These are phyloP conservation scores for Podospora conica DNA, from an alignment of 495 filamentous ascomycete species.

Conservation along the genomic window DNA sequence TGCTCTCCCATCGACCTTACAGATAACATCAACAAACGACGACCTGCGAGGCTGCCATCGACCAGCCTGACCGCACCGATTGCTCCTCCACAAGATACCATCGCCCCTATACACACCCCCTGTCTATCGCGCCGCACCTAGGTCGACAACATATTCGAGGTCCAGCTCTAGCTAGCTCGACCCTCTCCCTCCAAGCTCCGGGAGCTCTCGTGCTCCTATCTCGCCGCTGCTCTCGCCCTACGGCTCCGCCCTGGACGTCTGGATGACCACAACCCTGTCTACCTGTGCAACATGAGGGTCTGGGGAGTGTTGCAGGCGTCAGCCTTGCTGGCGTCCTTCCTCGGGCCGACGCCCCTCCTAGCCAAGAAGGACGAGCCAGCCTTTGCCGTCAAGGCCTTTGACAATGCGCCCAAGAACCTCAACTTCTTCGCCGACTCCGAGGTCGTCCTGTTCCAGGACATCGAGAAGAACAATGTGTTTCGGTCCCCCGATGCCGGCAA, in stretches of 20 bases:
- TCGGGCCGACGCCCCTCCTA: constrained; percentile 34
- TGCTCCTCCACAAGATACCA: background rate
- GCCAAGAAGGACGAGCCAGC: constrained; percentile 46
- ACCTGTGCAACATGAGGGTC: constrained; percentile 38
- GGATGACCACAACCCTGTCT: constrained; percentile 20
- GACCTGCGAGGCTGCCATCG: background rate
- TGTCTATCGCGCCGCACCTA: background rate
- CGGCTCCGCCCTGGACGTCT: constrained; percentile 5
- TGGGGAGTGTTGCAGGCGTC: constrained; percentile 38
- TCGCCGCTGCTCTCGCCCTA: background rate
- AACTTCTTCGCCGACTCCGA: constrained; percentile 86
- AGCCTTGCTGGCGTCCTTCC: constrained; percentile 36
- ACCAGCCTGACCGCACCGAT: background rate
- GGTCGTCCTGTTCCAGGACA: constrained; percentile 61
- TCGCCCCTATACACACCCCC: background rate
- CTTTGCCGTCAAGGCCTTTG: constrained; percentile 49
- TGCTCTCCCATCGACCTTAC: background rate
- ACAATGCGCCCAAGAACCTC: constrained; percentile 54
- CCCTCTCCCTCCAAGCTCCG: background rate
- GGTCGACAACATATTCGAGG: background rate
- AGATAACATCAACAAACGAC: background rate
- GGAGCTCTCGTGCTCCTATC: background rate
- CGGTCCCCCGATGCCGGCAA: constrained; percentile 73
- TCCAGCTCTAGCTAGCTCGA: background rate
- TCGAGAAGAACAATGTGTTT: constrained; percentile 49